Base-by-base conservation (phyloP, 768 basidiomycete genomes). In the Imleria badia region DNA sequence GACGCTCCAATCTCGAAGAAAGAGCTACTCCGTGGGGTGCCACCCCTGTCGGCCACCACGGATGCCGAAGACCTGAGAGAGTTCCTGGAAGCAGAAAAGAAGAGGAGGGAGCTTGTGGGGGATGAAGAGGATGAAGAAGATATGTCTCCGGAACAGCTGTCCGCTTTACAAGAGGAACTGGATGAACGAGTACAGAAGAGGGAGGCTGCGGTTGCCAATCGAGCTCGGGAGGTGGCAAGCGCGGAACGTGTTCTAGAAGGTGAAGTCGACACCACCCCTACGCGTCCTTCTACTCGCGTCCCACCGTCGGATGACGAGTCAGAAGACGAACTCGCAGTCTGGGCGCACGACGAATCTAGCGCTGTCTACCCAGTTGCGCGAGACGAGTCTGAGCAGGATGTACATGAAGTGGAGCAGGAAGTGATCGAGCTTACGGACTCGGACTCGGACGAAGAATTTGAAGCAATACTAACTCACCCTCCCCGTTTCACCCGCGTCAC, bases 1-100 rank as follows among this genome's bases (percentile, higher is more conserved):
- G 60, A 66, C 38, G 62, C 45, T 60, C 71, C 46, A 53, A 65
- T 58, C 45, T 74, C 51, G 56, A 73, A 45, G 69, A 73, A 41
- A 62, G 72, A 50, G 46, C 67, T 55, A 55, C 70, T 62, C 58
- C 66, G 56, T 59, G 72, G 70, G 52, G 70, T 80, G 56, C 80
- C 78, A 63, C 81, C 79, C 15, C 73, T 77, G 34, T 70, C 71
- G 1, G 69, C 68, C 34, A 68, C 82, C 1, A 73, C 73, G 11
- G 84, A 87, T 60, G 82, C 82, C 12, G 78, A 82, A 44, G 87
- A 88, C 63, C 73, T 91, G 45, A 71, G 70, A 45, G 83, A 84
- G 26, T 91, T 91, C 51, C 56, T 90, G 63, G 81, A 85, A 52
- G 84, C 82, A 1, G 89, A 91, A 65, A 71, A 66, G 61, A 69